phyloP scores from a whole-genome alignment of 2,329 filamentous ascomycete species.

The Xylaria sp. region DNA sequence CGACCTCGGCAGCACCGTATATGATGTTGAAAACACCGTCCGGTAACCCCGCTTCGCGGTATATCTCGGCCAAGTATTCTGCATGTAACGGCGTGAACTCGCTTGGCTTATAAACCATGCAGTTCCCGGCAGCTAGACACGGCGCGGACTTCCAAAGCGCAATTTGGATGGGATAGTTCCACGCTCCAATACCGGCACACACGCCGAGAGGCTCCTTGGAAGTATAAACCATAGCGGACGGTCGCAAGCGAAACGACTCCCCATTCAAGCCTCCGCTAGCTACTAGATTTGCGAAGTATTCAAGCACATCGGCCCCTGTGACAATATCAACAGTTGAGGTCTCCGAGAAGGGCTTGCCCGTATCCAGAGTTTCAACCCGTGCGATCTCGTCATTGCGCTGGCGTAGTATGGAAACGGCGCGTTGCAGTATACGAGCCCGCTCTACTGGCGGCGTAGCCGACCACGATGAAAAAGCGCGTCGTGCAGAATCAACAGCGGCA shows the following conservation, averaged over 20 bases:
- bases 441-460: conserved; percentile 74
- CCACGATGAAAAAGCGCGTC: conserved; percentile 76
- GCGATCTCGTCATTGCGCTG: conserved; percentile 81
- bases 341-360: conserved; percentile 84
- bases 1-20: conserved; percentile 79
- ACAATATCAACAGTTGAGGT: conserved; percentile 83
- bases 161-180: conserved; percentile 93
- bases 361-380: conserved; percentile 80
- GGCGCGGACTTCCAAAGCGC: conserved; percentile 89
- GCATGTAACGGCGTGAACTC: conserved; percentile 87
- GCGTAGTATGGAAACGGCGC: conserved; percentile 75
- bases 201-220: conserved; percentile 82
- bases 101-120: conserved; percentile 89
- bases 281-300: conserved; percentile 83
- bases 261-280: conserved; percentile 80
- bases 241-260: conserved; percentile 74
- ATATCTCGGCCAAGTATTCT: conserved; percentile 75
- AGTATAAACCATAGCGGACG: conserved; percentile 82
- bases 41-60: conserved; percentile 78
- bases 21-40: conserved; percentile 87
- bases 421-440: conserved; percentile 78
- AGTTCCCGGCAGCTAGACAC: conserved; percentile 84
- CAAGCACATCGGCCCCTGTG: conserved; percentile 83
- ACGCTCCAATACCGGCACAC: conserved; percentile 85
- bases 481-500: conserved; percentile 72